A percentile compares a stretch with the other conserved stretches of the same genome.
Conservation (phyloP, 768 basidiomycete genomes). For the Strobilomyces echinocephalus region DNA sequence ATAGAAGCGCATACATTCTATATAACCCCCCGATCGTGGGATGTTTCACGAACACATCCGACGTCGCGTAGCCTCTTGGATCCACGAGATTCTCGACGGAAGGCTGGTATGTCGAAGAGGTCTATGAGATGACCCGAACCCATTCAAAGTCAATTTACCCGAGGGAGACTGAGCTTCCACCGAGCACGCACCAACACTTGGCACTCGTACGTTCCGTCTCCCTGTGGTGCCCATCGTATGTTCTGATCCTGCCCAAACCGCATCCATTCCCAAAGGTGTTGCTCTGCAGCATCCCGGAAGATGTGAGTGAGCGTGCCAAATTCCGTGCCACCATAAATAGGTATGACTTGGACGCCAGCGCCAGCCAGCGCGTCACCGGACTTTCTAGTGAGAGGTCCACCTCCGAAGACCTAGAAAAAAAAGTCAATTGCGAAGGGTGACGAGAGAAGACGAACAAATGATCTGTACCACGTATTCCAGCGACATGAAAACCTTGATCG, state of each 20-base stretch:
- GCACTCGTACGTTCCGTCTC: constrained; percentile 36
- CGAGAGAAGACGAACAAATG: not conserved
- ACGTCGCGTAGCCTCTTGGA: not conserved
- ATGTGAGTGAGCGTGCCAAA: constrained; percentile 20
- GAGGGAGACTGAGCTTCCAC: not conserved
- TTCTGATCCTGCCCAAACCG: constrained; percentile 21
- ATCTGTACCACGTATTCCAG: not conserved
- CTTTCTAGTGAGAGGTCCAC: constrained; percentile 35
- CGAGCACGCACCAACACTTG: constrained; percentile 32
- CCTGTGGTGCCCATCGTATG: constrained; percentile 33
- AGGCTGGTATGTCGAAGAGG: not conserved
- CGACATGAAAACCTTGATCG: constrained; percentile 12
- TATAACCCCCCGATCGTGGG: not conserved
- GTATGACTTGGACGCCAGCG: constrained; percentile 31
- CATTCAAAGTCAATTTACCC: not conserved
- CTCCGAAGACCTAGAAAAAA: constrained; percentile 7
- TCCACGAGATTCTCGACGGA: not conserved
- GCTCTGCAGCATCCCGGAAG: constrained; percentile 13
- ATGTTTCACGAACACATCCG: not conserved
- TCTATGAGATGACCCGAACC: not conserved
- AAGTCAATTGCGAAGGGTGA: not conserved
- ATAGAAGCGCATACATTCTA: not conserved
- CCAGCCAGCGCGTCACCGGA: constrained; percentile 33
- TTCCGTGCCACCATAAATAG: constrained; percentile 39
- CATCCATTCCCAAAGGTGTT: constrained; percentile 34